Percentiles rank a stretch among this genome's conserved stretches.
phyloP scores from a whole-genome alignment of 1,284 basidiomycete genomes.

The Lignosus rhinocerotis region DNA sequence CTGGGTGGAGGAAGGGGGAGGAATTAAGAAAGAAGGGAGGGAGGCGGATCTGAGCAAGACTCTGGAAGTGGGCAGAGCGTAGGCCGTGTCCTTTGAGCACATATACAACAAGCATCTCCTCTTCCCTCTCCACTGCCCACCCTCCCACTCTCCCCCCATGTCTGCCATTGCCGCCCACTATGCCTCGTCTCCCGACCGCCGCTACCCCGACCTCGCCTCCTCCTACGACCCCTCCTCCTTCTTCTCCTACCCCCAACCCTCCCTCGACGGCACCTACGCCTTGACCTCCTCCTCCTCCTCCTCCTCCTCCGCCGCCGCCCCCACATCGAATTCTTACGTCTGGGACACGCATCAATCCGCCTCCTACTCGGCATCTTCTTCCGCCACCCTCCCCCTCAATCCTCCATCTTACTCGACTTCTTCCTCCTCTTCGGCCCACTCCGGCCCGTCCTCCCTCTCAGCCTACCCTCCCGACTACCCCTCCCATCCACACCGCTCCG shows the following conservation, averaged over 20 bases:
- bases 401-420: slow-evolving; percentile 8
- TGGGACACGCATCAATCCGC: slow-evolving; percentile 17
- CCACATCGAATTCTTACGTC: slow-evolving; percentile 3
- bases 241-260: slow-evolving; percentile 18
- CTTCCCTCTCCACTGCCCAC: slow-evolving; percentile 11
- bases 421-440: slow-evolving; percentile 9
- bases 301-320: slow-evolving; percentile 3
- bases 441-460: slow-evolving; percentile 10
- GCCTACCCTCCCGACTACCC: slow-evolving; percentile 6
- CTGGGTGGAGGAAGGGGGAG: background rate
- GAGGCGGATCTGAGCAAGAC: slow-evolving; percentile 15
- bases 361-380: slow-evolving; percentile 6
- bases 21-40: slow-evolving; percentile 2
- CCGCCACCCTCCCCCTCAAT: slow-evolving; percentile 11
- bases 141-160: slow-evolving; percentile 18
- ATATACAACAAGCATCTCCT: too few relatives aligned
- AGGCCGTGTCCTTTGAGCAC: background rate
- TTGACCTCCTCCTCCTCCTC: slow-evolving; percentile 7
- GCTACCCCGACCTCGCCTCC: slow-evolving; percentile 12
- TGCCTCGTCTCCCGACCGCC: slow-evolving; percentile 14
- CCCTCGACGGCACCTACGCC: slow-evolving; percentile 16
- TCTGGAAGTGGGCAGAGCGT: background rate
- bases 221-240: slow-evolving; percentile 18
- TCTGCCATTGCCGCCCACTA: slow-evolving; percentile 22
- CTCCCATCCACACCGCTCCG: slow-evolving; percentile 4